These are phyloP conservation scores for Chaetomiaceae sp. DNA, from an alignment of 2,329 filamentous ascomycete genomes.

Conservation along the genomic window DNA sequence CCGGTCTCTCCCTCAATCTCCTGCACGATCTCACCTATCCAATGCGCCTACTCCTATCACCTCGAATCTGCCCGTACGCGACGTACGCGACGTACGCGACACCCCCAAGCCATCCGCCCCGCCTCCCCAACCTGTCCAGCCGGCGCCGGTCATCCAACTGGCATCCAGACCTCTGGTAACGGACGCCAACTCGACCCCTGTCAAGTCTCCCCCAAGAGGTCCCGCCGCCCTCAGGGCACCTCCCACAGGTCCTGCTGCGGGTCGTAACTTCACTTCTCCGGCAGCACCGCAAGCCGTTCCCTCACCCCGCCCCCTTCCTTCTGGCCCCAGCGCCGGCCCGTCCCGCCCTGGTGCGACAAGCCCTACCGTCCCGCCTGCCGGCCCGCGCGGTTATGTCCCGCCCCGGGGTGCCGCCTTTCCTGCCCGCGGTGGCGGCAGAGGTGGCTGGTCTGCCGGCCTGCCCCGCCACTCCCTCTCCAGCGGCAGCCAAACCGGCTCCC, in stretches of 20 bases:
- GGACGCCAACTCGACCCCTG: slow-evolving; percentile 29
- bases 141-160: slow-evolving; percentile 8
- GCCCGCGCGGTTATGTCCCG: slow-evolving; percentile 50
- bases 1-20: slow-evolving; percentile 45
- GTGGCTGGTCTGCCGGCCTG: slow-evolving; percentile 36
- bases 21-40: slow-evolving; percentile 32
- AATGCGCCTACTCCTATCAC: slow-evolving; percentile 12
- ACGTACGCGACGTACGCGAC: too few relatives aligned
- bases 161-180: slow-evolving; percentile 21
- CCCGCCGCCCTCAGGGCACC: slow-evolving; percentile 50
- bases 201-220: slow-evolving; percentile 49
- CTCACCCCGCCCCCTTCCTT: slow-evolving; percentile 31
- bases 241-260: slow-evolving; percentile 41
- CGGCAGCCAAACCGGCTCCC: slow-evolving; percentile 18
- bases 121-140: slow-evolving; percentile 11
- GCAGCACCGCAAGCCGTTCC: slow-evolving; percentile 26
- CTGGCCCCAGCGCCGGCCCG: slow-evolving; percentile 32
- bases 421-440: slow-evolving; percentile 40
- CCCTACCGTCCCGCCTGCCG: slow-evolving; percentile 48
- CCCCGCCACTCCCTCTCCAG: slow-evolving; percentile 27
- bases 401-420: slow-evolving; percentile 41
- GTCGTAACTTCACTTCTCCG: slow-evolving; percentile 37
- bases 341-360: slow-evolving; percentile 39
- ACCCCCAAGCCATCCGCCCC: slow-evolving; percentile 14
- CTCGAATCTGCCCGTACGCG: slow-evolving; percentile 9